Percentiles rank a stretch among this genome's conserved stretches.
Evolutionary conservation across 305 asterid genomes (phyloP).

Genomic region (Fraxinus floribunda): DNA sequence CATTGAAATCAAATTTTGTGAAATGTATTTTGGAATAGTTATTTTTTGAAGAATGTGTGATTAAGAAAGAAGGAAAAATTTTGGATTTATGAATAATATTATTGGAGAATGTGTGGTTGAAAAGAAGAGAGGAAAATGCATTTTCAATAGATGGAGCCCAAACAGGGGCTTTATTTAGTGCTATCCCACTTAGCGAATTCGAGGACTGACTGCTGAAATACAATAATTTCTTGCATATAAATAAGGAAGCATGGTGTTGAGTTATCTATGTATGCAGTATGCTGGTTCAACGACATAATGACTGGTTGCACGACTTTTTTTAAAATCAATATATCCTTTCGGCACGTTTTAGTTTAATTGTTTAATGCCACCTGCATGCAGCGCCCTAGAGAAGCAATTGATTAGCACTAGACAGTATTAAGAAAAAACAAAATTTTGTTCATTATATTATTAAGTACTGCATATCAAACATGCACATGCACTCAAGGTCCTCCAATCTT

Average conservation of each 20-base stretch:
- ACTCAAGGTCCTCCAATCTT: not conserved
- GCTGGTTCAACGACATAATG: not conserved
- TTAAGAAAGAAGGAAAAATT: no score
- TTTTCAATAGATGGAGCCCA: no score
- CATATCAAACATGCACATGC: not conserved
- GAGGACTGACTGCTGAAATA: not conserved
- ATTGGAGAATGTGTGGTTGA: no score
- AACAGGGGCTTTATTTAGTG: not conserved
- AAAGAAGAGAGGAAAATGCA: no score
- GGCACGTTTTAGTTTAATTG: not conserved
- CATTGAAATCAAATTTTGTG: no score
- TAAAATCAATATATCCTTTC: not conserved
- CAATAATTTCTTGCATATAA: not conserved
- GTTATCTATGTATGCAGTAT: not conserved
- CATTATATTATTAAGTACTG: not conserved
- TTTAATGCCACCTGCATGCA: not conserved
- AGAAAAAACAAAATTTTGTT: not conserved
- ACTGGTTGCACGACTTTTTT: not conserved
- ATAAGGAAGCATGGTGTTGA: not conserved
- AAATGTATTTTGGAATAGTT: no score
- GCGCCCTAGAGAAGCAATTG: not conserved
- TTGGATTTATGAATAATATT: no score
- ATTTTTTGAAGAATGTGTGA: no score
- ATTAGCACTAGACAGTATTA: not conserved
- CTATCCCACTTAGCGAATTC: not conserved